These are phyloP conservation scores for Lolium rigidum DNA, from an alignment of 176 grass and related monocot genomes.

Conservation along the genomic window DNA sequence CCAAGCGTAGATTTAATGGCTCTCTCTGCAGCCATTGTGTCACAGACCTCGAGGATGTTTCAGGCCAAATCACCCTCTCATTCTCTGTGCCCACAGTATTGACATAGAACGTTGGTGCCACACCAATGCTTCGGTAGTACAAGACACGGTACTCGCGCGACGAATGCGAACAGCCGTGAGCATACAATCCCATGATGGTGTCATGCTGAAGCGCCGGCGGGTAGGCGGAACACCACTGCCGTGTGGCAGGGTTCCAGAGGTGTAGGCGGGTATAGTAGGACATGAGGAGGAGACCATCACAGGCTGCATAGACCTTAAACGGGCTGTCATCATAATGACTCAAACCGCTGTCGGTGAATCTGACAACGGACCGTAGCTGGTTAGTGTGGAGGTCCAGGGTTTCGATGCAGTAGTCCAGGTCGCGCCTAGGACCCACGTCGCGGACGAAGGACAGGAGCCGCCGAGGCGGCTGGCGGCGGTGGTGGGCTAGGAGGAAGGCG, in stretches of 20 bases:
- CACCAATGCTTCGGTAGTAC: not conserved
- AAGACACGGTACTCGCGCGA: slow-evolving; percentile 18
- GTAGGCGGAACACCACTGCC: slow-evolving; percentile 10
- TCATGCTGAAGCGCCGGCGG: not conserved
- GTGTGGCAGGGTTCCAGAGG: slow-evolving; percentile 38
- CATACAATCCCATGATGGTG: not conserved
- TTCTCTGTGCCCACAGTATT: slow-evolving; percentile 19
- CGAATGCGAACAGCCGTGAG: not conserved
- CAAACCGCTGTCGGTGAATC: not conserved
- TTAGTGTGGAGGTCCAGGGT: not conserved
- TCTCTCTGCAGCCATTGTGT: not conserved
- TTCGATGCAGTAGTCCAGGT: slow-evolving; percentile 29
- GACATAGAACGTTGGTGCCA: not conserved
- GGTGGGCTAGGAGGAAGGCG: slow-evolving; percentile 19
- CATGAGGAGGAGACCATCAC: slow-evolving; percentile 37
- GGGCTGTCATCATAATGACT: not conserved
- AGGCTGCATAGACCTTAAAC: not conserved
- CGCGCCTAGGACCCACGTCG: not conserved
- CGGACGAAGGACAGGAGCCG: slow-evolving; percentile 5
- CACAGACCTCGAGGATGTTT: not conserved
- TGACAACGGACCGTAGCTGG: slow-evolving; percentile 11
- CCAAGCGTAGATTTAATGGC: not conserved
- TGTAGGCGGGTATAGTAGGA: not conserved
- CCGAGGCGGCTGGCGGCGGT: slow-evolving; percentile 11
- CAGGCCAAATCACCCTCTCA: not conserved